phyloP scores from a whole-genome alignment of 2,329 filamentous ascomycete species.

The Colletotrichum sp. region DNA sequence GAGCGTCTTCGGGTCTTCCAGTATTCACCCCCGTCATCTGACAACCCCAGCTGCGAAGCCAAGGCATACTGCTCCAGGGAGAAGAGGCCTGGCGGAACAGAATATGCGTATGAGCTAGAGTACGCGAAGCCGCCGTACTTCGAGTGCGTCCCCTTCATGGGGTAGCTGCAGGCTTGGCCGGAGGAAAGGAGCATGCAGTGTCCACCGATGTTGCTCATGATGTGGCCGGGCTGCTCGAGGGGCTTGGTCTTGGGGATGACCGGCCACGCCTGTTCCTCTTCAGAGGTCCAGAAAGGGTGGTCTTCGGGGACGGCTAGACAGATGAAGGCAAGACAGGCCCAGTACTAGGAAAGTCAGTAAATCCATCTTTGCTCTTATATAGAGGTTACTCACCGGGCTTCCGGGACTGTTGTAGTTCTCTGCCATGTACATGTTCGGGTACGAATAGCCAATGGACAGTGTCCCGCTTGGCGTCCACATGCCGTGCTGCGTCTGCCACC shows the following conservation, averaged over 20 bases:
- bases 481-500: slow-evolving; percentile 77
- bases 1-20: slow-evolving; percentile 78
- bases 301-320: slow-evolving; percentile 70
- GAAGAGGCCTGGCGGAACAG: slow-evolving; percentile 76
- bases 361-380: neutral
- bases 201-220: slow-evolving; percentile 71
- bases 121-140: slow-evolving; percentile 85
- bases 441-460: slow-evolving; percentile 76
- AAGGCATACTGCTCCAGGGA: slow-evolving; percentile 78
- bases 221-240: slow-evolving; percentile 73
- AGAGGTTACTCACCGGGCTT: slow-evolving; percentile 50
- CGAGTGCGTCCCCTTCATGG: slow-evolving; percentile 80
- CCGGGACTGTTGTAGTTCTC: slow-evolving; percentile 86
- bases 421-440: slow-evolving; percentile 81
- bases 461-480: slow-evolving; percentile 80
- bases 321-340: slow-evolving; percentile 80
- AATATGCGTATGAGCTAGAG: slow-evolving; percentile 77
- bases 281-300: slow-evolving; percentile 77
- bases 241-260: slow-evolving; percentile 63
- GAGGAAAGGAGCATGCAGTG: slow-evolving; percentile 78
- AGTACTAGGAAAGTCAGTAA: slow-evolving; percentile 57
- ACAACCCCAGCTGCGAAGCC: slow-evolving; percentile 76
- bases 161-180: slow-evolving; percentile 82
- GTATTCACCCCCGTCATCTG: slow-evolving; percentile 76
- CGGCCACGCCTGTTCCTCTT: slow-evolving; percentile 64